phyloP scores from a whole-genome alignment of 768 basidiomycete genomes.

The Kwoniella sp. region DNA sequence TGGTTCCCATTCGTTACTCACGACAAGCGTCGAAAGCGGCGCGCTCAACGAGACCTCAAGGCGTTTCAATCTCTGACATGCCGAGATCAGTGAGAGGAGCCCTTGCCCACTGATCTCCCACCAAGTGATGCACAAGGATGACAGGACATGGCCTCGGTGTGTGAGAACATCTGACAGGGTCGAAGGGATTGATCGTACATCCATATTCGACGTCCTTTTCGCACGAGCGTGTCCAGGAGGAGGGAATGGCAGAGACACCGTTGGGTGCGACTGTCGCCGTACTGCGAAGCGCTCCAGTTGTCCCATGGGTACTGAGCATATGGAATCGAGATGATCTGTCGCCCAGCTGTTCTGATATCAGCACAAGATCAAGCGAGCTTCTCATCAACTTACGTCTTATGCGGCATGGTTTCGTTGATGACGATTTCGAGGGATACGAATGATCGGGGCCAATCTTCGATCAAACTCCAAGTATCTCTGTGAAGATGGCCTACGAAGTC shows the following conservation, averaged over 20 bases:
- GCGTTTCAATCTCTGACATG: not conserved
- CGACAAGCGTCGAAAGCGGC: too few species aligned
- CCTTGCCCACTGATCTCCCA: constrained; percentile 11
- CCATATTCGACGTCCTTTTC: not conserved
- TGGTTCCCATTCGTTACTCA: too few species aligned
- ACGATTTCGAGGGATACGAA: constrained; percentile 12
- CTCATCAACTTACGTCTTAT: not conserved
- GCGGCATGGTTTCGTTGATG: not conserved
- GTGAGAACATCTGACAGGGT: not conserved
- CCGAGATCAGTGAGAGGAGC: constrained; percentile 3
- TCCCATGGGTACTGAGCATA: constrained; percentile 12
- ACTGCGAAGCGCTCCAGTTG: constrained; percentile 16
- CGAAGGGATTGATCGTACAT: not conserved
- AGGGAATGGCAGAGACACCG: constrained; percentile 10
- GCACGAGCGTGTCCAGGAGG: not conserved
- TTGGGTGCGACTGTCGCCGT: constrained; percentile 9
- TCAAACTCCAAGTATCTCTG: constrained; percentile 19
- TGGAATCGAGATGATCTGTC: constrained; percentile 18
- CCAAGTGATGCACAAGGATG: constrained; percentile 16
- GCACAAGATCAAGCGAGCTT: too few species aligned
- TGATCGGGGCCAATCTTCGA: constrained; percentile 17
- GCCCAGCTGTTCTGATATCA: constrained; percentile 15
- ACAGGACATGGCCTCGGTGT: not conserved
- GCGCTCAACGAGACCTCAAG: constrained; percentile 4
- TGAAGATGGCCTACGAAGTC: constrained; percentile 15